These are phyloP conservation scores for Penicillium sp. DNA, from an alignment of 2,329 filamentous ascomycete species.

Conservation along the genomic window DNA sequence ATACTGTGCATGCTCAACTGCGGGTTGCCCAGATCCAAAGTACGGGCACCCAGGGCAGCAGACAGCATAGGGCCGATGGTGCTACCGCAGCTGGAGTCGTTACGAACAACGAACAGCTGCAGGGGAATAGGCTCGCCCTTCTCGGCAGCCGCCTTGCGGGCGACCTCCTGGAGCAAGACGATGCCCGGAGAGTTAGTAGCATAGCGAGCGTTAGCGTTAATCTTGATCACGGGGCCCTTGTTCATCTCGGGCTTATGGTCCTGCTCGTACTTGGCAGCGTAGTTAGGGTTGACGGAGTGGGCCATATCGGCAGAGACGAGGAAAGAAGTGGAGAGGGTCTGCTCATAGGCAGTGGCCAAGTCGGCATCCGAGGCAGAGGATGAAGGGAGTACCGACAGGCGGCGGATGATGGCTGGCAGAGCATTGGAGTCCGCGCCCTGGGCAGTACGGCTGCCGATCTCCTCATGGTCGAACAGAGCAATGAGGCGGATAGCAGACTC, in stretches of 20 bases:
- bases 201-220: slow-evolving; percentile 97
- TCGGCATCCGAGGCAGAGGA: slow-evolving; percentile 61
- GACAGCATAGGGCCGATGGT: slow-evolving; percentile 98
- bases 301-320: slow-evolving; percentile 97
- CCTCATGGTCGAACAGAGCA: slow-evolving; percentile 95
- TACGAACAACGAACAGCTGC: slow-evolving; percentile 93
- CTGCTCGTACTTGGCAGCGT: slow-evolving; percentile 84
- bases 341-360: slow-evolving; percentile 82
- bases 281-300: slow-evolving; percentile 94
- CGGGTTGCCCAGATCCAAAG: slow-evolving; percentile 89
- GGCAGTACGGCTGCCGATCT: slow-evolving; percentile 88
- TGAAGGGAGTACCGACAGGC: slow-evolving; percentile 77
- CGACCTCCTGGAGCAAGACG: slow-evolving; percentile 85
- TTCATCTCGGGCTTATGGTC: slow-evolving; percentile 95
- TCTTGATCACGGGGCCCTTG: slow-evolving; percentile 92
- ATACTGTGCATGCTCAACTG: slow-evolving; percentile 98
- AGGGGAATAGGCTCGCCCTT: slow-evolving; percentile 74
- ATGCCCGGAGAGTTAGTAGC: slow-evolving; percentile 96
- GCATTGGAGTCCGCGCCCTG: slow-evolving; percentile 94
- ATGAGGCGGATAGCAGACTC: slow-evolving; percentile 87
- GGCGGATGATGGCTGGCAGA: slow-evolving; percentile 80
- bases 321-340: slow-evolving; percentile 88
- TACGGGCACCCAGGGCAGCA: slow-evolving; percentile 81
- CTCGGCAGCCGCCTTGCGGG: slow-evolving; percentile 58
- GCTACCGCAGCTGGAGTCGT: slow-evolving; percentile 91